Evolutionary conservation across 176 grass and related monocot genomes (phyloP).

Genomic region (Olyra latifolia): DNA sequence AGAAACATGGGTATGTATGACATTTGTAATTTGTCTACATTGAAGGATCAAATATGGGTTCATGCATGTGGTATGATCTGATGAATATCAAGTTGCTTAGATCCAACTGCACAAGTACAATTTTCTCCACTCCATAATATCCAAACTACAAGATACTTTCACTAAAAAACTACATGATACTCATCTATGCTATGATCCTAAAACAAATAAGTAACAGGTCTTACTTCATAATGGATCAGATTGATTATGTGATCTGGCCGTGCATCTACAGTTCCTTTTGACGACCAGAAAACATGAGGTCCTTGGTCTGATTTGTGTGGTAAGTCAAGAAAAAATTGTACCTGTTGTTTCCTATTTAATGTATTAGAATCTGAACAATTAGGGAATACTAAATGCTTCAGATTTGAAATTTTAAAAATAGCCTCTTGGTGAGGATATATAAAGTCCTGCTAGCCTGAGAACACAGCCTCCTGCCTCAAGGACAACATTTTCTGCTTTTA

Average conservation of each 20-base stretch:
- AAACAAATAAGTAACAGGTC: slow-evolving; percentile 28
- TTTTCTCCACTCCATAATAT: background rate
- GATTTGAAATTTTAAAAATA: slow-evolving; percentile 9
- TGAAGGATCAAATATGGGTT: background rate
- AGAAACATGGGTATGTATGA: background rate
- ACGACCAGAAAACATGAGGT: slow-evolving; percentile 72
- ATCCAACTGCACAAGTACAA: background rate
- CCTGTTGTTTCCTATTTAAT: slow-evolving; percentile 10
- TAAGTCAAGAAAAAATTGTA: slow-evolving; percentile 47
- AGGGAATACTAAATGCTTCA: background rate
- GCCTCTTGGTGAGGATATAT: slow-evolving; percentile 66
- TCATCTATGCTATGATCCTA: background rate
- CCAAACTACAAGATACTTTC: background rate
- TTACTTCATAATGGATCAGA: slow-evolving; percentile 96
- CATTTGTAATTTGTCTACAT: background rate
- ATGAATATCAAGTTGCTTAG: background rate
- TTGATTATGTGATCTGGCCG: slow-evolving; percentile 83
- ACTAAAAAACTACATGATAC: no score
- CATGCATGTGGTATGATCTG: background rate
- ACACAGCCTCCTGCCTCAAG: slow-evolving; percentile 75
- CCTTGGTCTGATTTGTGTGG: slow-evolving; percentile 77
- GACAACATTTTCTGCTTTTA: slow-evolving; percentile 82
- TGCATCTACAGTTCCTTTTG: slow-evolving; percentile 71
- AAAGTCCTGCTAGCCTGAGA: slow-evolving; percentile 86
- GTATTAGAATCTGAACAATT: background rate